A percentile compares a stretch with the other conserved stretches of the same genome.
phyloP scores from a whole-genome alignment of 768 basidiomycete genomes.

The Exsudoporus frostii region DNA sequence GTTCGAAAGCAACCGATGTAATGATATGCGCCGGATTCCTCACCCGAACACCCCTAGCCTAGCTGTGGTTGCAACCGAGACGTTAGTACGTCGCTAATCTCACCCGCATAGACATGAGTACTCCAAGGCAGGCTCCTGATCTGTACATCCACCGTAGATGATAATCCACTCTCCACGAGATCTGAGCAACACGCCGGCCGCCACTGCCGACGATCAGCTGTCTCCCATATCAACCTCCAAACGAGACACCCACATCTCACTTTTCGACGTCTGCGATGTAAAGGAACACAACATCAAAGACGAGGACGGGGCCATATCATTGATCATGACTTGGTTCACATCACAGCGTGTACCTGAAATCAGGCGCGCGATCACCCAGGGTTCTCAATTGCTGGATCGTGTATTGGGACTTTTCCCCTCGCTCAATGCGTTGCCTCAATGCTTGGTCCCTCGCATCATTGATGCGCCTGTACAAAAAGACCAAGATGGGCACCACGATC shows the following conservation, averaged over 20 bases:
- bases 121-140: not conserved
- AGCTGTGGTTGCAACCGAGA: too few species aligned
- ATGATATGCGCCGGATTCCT: too few species aligned
- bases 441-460: slow-evolving; percentile 48
- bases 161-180: not conserved
- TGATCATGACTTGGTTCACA: too few species aligned
- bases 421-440: slow-evolving; percentile 7
- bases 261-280: not conserved
- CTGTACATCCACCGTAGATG: not conserved
- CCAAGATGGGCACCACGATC: slow-evolving; percentile 45
- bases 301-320: too few species aligned
- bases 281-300: not conserved
- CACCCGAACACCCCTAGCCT: too few species aligned
- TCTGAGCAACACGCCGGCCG: too few species aligned
- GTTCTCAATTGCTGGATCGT: slow-evolving; percentile 24
- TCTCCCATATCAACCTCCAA: not conserved
- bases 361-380: slow-evolving; percentile 60
- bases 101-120: not conserved
- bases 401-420: slow-evolving; percentile 16
- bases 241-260: not conserved
- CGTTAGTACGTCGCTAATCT: too few species aligned
- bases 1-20: too few species aligned
- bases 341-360: slow-evolving; percentile 55
- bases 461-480: slow-evolving; percentile 51
- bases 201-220: too few species aligned